Evolutionary conservation across 108 stramenopile species (phyloP).

Genomic region (Cyclotella kingstonii): DNA sequence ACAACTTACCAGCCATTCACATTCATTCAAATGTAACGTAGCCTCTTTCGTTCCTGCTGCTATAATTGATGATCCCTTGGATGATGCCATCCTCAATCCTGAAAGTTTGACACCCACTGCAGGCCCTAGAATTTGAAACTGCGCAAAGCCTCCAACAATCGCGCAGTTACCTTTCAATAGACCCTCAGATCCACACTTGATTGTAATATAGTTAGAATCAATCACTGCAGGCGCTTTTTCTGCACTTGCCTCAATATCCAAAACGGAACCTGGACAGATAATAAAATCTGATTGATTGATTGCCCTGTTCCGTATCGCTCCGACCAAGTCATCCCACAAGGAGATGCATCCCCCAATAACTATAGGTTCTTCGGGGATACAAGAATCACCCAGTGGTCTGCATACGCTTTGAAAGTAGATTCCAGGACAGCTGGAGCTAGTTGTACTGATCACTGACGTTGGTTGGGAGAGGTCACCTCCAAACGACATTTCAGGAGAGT

Average conservation of each 20-base stretch:
- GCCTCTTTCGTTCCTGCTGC: slow-evolving; percentile 24
- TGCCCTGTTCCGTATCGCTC: slow-evolving; percentile 23
- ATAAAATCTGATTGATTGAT: slow-evolving; percentile 24
- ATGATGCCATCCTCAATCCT: slow-evolving; percentile 28
- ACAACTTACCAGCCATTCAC: slow-evolving; percentile 30
- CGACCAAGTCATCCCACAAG: slow-evolving; percentile 34
- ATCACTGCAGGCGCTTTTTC: slow-evolving; percentile 22
- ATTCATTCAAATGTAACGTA: slow-evolving; percentile 24
- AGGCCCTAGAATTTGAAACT: slow-evolving; percentile 30
- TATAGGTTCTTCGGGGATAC: not conserved
- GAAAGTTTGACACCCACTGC: slow-evolving; percentile 19
- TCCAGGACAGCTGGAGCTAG: not conserved
- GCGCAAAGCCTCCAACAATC: slow-evolving; percentile 29
- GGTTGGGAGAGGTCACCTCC: not conserved
- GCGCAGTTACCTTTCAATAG: slow-evolving; percentile 15
- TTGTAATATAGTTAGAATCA: slow-evolving; percentile 25
- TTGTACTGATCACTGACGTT: not conserved
- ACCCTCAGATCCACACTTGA: slow-evolving; percentile 30
- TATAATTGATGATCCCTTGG: slow-evolving; percentile 33
- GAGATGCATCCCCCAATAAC: slow-evolving; percentile 13
- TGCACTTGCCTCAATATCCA: slow-evolving; percentile 11
- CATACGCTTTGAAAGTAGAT: slow-evolving; percentile 4
- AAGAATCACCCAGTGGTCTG: not conserved
- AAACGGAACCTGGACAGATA: slow-evolving; percentile 25
- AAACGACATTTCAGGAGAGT: not conserved